Percentiles rank a stretch among this genome's conserved stretches.
Conservation (phyloP, 1,284 basidiomycete species). For the Cyathus olla region DNA sequence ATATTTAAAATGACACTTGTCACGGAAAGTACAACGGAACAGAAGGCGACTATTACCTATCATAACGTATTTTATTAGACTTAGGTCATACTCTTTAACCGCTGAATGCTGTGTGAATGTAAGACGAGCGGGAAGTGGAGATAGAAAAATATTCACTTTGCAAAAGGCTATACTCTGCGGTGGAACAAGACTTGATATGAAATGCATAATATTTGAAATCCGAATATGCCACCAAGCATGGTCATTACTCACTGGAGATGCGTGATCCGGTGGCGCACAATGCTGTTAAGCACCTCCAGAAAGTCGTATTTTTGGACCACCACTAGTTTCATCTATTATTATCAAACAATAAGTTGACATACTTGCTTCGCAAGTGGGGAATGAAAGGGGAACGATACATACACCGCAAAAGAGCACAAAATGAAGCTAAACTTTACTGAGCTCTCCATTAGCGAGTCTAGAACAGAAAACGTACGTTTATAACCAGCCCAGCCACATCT, state of each 20-base stretch:
- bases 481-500: conserved; percentile 78
- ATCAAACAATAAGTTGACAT: neutral
- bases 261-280: conserved; percentile 70
- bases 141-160: conserved; percentile 55
- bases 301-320: conserved; percentile 78
- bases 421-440: conserved; percentile 52
- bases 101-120: conserved; percentile 61
- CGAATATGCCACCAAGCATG: neutral
- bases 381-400: conserved; percentile 17
- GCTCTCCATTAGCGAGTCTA: neutral
- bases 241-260: conserved; percentile 62
- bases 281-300: conserved; percentile 67
- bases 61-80: conserved; percentile 50
- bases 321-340: conserved; percentile 65
- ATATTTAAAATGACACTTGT: neutral
- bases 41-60: conserved; percentile 27
- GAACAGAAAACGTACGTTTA: conserved; percentile 51
- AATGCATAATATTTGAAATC: conserved; percentile 7
- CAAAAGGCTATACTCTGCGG: conserved; percentile 73
- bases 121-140: neutral
- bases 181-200: conserved; percentile 67
- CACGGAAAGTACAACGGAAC: neutral
- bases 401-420: conserved; percentile 66
- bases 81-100: conserved; percentile 70
- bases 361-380: no score